Conservation (phyloP, 2,329 filamentous ascomycete species). For the Neofusicoccum umdonicola region DNA sequence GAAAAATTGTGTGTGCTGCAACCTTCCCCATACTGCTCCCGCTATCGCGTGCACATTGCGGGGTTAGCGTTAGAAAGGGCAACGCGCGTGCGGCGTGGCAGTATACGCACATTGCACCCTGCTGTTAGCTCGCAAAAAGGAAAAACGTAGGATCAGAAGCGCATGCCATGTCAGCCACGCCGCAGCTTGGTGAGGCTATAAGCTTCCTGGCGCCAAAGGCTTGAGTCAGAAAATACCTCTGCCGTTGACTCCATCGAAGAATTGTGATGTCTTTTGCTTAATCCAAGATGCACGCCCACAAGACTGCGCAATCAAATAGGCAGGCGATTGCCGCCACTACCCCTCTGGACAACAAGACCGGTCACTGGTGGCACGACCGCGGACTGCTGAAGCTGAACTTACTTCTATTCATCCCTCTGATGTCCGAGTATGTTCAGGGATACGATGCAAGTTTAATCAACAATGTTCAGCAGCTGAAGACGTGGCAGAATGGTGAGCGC, state of each 20-base stretch:
- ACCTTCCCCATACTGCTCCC: background rate
- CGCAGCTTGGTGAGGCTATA: background rate
- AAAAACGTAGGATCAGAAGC: background rate
- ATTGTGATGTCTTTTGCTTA: background rate
- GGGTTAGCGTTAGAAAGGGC: background rate
- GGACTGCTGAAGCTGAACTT: slow-evolving; percentile 7
- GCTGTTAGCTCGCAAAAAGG: background rate
- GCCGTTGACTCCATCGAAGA: background rate
- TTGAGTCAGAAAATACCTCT: background rate
- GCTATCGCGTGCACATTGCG: background rate
- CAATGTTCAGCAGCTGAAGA: slow-evolving; percentile 9
- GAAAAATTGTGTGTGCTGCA: background rate
- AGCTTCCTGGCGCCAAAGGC: background rate
- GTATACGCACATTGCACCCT: background rate
- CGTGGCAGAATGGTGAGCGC: slow-evolving; percentile 2
- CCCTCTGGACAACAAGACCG: slow-evolving; percentile 7
- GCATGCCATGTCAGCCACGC: background rate
- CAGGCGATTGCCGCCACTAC: slow-evolving; percentile 9
- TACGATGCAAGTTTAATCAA: slow-evolving; percentile 15
- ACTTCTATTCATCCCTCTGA: slow-evolving; percentile 7
- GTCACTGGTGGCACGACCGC: slow-evolving; percentile 10
- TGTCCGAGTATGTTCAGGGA: slow-evolving; percentile 15
- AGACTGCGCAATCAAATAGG: background rate
- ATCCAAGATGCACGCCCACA: background rate
- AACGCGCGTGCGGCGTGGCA: background rate